Evolutionary conservation across 148 eudicot genomes (phyloP).

Genomic region (Vaccinium corymbosum): DNA sequence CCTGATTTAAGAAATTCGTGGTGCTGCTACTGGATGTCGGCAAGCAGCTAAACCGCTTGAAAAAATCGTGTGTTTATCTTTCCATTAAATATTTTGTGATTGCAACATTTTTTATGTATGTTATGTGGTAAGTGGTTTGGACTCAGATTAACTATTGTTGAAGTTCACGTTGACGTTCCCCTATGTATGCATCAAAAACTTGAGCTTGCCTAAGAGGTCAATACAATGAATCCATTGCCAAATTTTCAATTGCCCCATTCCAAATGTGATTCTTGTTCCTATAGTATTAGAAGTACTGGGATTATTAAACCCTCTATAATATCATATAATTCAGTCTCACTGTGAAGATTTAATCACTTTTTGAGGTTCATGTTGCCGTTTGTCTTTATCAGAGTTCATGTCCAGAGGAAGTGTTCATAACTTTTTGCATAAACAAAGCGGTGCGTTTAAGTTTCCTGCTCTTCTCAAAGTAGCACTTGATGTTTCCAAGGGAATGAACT

Average conservation of each 20-base stretch:
- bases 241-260: no score
- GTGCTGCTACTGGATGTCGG: neutral
- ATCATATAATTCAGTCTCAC: neutral
- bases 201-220: no score
- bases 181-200: neutral
- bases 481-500: conserved; percentile 58
- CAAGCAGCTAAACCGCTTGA: neutral
- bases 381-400: conserved; percentile 45
- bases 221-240: no score
- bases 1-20: neutral
- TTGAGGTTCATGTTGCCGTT: conserved; percentile 13
- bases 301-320: neutral
- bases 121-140: no score
- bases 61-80: neutral
- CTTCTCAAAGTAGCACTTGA: conserved; percentile 55
- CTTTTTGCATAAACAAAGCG: conserved; percentile 47
- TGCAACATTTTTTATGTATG: no score
- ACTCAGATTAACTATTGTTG: no score
- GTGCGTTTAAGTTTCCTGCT: conserved; percentile 41
- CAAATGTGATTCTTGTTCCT: neutral
- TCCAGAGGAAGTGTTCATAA: conserved; percentile 48
- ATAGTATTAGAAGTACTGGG: neutral
- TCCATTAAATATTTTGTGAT: no score
- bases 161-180: neutral
- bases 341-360: conserved; percentile 10